Evolutionary conservation across 495 filamentous ascomycete species (phyloP), one percentile per base, ranked within the genome.

Genomic region (Talaromyces trachyspermus): DNA sequence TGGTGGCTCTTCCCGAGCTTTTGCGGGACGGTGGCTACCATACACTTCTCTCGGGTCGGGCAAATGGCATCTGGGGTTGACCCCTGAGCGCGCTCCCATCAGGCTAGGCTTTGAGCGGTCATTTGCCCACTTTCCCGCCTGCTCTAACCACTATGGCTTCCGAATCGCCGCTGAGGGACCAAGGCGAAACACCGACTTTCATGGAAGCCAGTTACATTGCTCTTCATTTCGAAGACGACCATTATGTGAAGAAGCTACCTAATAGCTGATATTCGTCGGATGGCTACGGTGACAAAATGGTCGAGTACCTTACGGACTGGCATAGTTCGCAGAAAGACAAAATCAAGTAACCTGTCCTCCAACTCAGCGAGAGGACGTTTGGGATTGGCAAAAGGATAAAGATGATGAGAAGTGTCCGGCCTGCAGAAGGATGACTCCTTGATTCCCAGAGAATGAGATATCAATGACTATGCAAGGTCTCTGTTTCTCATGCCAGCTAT

Each of bases 1-100:
- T 78, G 17, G 72, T 66, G 9, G 63, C 75, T 0, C 50, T 79
- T 2, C 72, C 76, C n/a, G 75, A 80, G 50, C 45, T 79, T 10
- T 59, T 80, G 3, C 55, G 57, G 9, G 77, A 80, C 47, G 63
- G 56, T 17, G 77, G 76, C 10, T 80, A 80, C 49, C 59, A 61
- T 14, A 80, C 77, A 2, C 26, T 71, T n/a, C 71, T 78, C 59
- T 63, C 68, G 11, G 76, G 76, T 14, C 10, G 17, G n/a, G 10
- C 18, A 30, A 55, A 43, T 52, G 56, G 57, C 75, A 79, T 57
- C 54, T 77, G 15, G 71, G 70, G 1, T 45, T 76, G 11, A 61
- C 58, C 7, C 55, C 59, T 8, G 57, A 64, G 18, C 57, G 63
- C 7, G 66, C 57, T 8, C 72, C 74, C 0, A 63, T 58, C 29